Evolutionary conservation across 129 eudicot genomes (phyloP).

Genomic region (Lactuca saligna): DNA sequence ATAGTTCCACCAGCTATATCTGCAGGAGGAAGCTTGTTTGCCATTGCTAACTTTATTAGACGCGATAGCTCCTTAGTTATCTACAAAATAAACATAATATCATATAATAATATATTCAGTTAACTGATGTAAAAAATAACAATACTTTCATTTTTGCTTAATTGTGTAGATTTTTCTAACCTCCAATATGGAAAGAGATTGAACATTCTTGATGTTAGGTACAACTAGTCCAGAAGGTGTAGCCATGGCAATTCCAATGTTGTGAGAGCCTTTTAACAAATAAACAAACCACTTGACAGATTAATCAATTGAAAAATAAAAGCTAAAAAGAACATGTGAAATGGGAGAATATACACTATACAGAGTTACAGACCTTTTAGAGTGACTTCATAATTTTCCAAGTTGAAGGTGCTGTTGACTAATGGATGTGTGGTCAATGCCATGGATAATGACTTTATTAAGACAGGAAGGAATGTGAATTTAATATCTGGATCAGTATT

Average conservation of each 20-base stretch:
- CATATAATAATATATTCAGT: neutral
- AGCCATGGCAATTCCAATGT: conserved; percentile 98
- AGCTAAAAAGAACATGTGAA: neutral
- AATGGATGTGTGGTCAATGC: conserved; percentile 75
- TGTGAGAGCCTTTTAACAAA: conserved; percentile 62
- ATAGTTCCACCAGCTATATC: conserved; percentile 88
- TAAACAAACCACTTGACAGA: neutral
- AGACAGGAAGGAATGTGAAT: conserved; percentile 75
- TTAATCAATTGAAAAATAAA: neutral
- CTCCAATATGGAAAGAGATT: conserved; percentile 83
- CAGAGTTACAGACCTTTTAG: conserved; percentile 82
- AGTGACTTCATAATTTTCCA: conserved; percentile 66
- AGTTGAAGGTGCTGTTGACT: conserved; percentile 80
- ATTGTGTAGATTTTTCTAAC: conserved; percentile 26
- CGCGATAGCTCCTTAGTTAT: conserved; percentile 82
- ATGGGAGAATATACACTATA: neutral
- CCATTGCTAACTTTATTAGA: conserved; percentile 66
- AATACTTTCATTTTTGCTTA: no score
- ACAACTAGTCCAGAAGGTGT: conserved; percentile 89
- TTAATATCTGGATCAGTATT: conserved; percentile 77
- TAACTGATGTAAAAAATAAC: no score
- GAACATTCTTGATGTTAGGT: conserved; percentile 90
- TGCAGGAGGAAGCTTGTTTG: conserved; percentile 80
- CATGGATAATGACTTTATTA: conserved; percentile 85
- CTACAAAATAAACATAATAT: conserved; percentile 28